Conservation (phyloP, 495 filamentous ascomycete genomes). For the Talaromyces borbonicus region DNA sequence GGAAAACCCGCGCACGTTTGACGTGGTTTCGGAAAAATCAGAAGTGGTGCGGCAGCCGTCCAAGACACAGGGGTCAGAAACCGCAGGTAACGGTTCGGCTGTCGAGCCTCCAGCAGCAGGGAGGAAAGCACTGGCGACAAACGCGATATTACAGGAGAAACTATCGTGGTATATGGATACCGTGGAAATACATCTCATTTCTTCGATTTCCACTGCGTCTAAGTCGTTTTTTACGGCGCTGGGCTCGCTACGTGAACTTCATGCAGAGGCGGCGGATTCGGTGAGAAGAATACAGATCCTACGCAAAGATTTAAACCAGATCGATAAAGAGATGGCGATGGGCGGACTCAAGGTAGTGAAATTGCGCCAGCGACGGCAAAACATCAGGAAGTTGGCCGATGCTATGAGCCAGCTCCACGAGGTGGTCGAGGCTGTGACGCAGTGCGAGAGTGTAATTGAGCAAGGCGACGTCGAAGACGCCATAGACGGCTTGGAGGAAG, state of each 20-base stretch:
- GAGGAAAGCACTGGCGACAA: slow-evolving; percentile 85
- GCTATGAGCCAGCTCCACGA: slow-evolving; percentile 73
- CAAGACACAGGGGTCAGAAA: slow-evolving; percentile 43
- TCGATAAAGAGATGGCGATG: slow-evolving; percentile 82
- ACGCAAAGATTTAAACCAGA: slow-evolving; percentile 62
- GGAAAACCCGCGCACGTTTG: slow-evolving; percentile 93
- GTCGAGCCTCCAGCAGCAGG: slow-evolving; percentile 41
- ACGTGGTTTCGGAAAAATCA: slow-evolving; percentile 91
- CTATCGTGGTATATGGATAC: slow-evolving; percentile 99
- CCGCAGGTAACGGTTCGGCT: slow-evolving; percentile 50
- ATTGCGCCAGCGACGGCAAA: slow-evolving; percentile 70
- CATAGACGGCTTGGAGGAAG: slow-evolving; percentile 59
- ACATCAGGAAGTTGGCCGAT: slow-evolving; percentile 70
- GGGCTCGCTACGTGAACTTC: slow-evolving; percentile 80
- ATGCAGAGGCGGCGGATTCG: slow-evolving; percentile 85
- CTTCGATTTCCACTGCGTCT: slow-evolving; percentile 88
- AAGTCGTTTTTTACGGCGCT: slow-evolving; percentile 95
- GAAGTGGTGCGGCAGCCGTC: slow-evolving; percentile 71
- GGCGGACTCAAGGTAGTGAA: slow-evolving; percentile 80
- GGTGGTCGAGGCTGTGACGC: slow-evolving; percentile 63
- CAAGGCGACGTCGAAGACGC: slow-evolving; percentile 71
- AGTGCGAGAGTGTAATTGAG: slow-evolving; percentile 74
- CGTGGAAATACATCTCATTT: slow-evolving; percentile 93
- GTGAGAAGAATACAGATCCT: slow-evolving; percentile 77
- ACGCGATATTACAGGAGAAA: slow-evolving; percentile 98